Evolutionary conservation across 1,139 yeast species (phyloP).

Genomic region (Pichia norvegensis): DNA sequence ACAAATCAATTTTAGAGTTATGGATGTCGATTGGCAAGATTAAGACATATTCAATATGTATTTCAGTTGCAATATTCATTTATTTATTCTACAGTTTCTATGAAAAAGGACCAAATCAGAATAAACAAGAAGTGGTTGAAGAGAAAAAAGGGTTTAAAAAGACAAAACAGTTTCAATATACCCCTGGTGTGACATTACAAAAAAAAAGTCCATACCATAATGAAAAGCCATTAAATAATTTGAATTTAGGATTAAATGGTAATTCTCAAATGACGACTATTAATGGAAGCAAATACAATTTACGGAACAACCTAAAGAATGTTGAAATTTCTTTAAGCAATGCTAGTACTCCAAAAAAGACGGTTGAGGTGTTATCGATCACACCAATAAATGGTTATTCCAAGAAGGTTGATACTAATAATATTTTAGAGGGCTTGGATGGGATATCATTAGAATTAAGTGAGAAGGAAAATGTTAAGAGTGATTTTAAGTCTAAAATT

Average conservation of each 20-base stretch:
- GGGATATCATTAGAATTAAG: not conserved
- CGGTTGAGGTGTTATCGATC: not conserved
- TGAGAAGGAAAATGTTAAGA: not conserved
- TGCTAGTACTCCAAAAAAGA: not conserved
- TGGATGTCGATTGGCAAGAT: not conserved
- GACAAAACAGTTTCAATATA: not conserved
- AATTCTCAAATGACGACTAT: too few relatives aligned
- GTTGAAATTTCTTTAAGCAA: not conserved
- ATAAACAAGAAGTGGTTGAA: not conserved
- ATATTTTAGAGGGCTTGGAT: slow-evolving; percentile 8
- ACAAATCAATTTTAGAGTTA: slow-evolving; percentile 1
- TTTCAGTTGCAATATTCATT: not conserved
- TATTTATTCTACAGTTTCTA: not conserved
- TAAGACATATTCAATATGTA: not conserved
- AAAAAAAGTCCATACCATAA: not conserved
- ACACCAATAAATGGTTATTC: not conserved
- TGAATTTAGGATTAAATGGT: too few relatives aligned
- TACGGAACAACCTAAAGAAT: not conserved
- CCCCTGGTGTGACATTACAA: not conserved
- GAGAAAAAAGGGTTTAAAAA: not conserved
- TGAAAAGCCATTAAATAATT: too few relatives aligned
- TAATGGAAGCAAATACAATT: too few relatives aligned
- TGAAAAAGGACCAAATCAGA: not conserved
- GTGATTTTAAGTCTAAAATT: not conserved
- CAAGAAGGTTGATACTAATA: slow-evolving; percentile 1